Conservation (phyloP, 495 filamentous ascomycete species). For the Venustampulla echinocandica region DNA sequence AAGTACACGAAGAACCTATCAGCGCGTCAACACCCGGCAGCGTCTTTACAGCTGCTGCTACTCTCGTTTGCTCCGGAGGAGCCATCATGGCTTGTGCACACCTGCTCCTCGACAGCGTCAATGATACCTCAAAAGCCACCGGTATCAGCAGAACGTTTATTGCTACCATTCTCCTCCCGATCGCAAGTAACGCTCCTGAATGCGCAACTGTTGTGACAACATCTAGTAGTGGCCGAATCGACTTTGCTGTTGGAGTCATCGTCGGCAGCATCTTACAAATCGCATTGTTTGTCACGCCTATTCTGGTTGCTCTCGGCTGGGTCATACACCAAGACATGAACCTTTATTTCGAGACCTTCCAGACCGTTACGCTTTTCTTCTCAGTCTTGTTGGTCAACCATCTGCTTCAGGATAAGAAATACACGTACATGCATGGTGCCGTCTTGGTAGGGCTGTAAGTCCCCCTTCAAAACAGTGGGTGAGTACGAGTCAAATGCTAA, state of each 20-base stretch:
- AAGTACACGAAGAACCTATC: background rate
- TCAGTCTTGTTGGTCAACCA: slow-evolving; percentile 27
- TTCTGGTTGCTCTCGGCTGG: slow-evolving; percentile 34
- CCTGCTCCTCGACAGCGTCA: slow-evolving; percentile 24
- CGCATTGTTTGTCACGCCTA: slow-evolving; percentile 31
- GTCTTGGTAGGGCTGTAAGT: slow-evolving; percentile 1
- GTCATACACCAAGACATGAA: slow-evolving; percentile 30
- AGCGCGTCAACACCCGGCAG: background rate
- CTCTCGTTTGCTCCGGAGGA: slow-evolving; percentile 19
- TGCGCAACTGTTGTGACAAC: background rate
- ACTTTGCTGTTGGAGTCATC: slow-evolving; percentile 4
- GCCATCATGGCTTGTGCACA: slow-evolving; percentile 27
- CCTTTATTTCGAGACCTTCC: slow-evolving; percentile 29
- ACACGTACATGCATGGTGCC: slow-evolving; percentile 6
- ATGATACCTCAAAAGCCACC: slow-evolving; percentile 18
- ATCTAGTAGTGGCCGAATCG: background rate
- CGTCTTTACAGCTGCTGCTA: slow-evolving; percentile 7
- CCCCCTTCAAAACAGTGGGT: no score
- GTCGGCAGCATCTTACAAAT: slow-evolving; percentile 9
- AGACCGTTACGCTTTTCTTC: slow-evolving; percentile 32
- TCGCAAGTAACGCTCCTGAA: slow-evolving; percentile 5
- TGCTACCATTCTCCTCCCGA: slow-evolving; percentile 6
- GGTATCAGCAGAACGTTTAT: slow-evolving; percentile 19
- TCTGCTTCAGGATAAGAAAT: slow-evolving; percentile 4
- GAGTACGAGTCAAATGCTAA: background rate